These are phyloP conservation scores for Huntiella omanensis DNA, from an alignment of 2,329 filamentous ascomycete species.

Conservation along the genomic window DNA sequence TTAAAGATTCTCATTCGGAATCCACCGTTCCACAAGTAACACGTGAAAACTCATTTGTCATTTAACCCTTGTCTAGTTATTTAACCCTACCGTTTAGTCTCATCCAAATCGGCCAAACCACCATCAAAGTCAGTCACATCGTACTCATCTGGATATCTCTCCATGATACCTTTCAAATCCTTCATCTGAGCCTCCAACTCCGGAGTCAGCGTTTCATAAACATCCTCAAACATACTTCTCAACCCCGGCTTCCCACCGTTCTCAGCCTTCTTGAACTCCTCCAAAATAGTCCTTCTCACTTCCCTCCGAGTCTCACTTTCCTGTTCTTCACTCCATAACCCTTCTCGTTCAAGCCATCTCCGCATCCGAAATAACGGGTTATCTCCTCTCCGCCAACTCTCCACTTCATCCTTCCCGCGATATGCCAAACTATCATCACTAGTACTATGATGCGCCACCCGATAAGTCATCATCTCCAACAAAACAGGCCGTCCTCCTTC, in stretches of 20 bases:
- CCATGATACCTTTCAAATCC: conserved; percentile 57
- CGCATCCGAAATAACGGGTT: conserved; percentile 72
- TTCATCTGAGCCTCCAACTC: conserved; percentile 54
- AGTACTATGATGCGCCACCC: conserved; percentile 93
- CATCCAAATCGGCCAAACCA: conserved; percentile 26
- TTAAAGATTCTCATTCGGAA: neutral
- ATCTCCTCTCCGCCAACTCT: conserved; percentile 82
- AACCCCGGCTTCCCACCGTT: conserved; percentile 62
- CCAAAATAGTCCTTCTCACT: conserved; percentile 56
- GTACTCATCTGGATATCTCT: conserved; percentile 84
- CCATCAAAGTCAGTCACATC: conserved; percentile 61
- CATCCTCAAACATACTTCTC: conserved; percentile 59
- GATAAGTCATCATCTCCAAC: conserved; percentile 93
- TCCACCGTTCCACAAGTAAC: neutral
- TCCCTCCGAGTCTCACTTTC: conserved; percentile 53
- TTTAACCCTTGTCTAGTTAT: neutral
- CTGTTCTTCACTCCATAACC: conserved; percentile 66
- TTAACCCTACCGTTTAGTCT: conserved; percentile 2
- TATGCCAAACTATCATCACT: conserved; percentile 96
- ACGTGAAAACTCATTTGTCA: neutral
- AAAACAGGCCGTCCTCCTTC: conserved; percentile 69
- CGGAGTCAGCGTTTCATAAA: conserved; percentile 75
- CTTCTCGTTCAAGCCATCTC: conserved; percentile 76
- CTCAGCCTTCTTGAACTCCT: conserved; percentile 70
- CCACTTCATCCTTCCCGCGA: conserved; percentile 78